Conservation (phyloP, 2,329 filamentous ascomycete species). For the Ascochyta rabiei region DNA sequence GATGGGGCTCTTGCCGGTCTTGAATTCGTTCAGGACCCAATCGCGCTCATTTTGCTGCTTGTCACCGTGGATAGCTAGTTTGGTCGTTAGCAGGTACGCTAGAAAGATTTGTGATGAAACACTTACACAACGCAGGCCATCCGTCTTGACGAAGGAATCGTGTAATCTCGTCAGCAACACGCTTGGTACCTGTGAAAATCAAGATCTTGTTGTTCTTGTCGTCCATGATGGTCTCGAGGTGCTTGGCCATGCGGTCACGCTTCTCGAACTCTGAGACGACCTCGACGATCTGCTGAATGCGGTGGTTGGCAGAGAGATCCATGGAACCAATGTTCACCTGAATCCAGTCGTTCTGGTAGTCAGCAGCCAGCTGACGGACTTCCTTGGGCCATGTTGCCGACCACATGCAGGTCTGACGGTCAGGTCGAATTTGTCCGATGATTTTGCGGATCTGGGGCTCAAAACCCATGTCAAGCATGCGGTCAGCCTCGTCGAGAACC, state of each 20-base stretch:
- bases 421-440: conserved; percentile 93
- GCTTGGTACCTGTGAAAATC: conserved; percentile 86
- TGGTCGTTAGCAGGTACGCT: conserved; percentile 46
- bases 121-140: conserved; percentile 94
- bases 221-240: conserved; percentile 97
- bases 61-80: conserved; percentile 91
- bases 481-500: conserved; percentile 97
- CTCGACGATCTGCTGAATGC: conserved; percentile 97
- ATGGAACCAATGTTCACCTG: conserved; percentile 98
- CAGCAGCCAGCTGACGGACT: conserved; percentile 86
- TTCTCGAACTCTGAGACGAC: conserved; percentile 97
- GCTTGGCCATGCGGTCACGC: conserved; percentile 95
- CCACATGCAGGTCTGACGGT: conserved; percentile 99
- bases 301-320: conserved; percentile 95
- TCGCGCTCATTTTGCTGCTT: conserved; percentile 99
- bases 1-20: conserved; percentile 98
- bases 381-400: conserved; percentile 99
- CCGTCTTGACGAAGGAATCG: conserved; percentile 96
- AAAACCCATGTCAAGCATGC: conserved; percentile 99
- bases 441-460: conserved; percentile 99
- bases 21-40: conserved; percentile 99
- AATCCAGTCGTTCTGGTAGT: conserved; percentile 94
- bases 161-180: conserved; percentile 96
- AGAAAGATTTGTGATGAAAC: neutral
- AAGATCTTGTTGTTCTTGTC: conserved; percentile 94